phyloP scores from a whole-genome alignment of 179 eudicot species.

The Drosera spatulata region DNA sequence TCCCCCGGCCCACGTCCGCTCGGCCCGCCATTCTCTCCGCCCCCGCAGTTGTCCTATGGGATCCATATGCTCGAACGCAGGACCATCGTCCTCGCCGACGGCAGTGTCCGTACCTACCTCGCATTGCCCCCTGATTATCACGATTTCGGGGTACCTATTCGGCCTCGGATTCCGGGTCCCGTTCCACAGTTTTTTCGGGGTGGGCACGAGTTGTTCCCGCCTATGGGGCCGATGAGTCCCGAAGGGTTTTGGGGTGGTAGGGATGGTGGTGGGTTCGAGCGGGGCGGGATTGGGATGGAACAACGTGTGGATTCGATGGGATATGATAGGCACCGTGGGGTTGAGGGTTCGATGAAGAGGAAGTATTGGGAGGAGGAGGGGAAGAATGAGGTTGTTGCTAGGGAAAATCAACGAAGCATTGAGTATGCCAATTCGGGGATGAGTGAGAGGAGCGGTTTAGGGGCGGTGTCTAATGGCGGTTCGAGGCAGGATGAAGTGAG shows the following conservation, averaged over 20 bases:
- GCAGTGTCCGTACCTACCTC: slow-evolving; percentile 56
- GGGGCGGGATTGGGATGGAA: slow-evolving; percentile 16
- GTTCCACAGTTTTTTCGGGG: slow-evolving; percentile 5
- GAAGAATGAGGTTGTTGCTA: slow-evolving; percentile 24
- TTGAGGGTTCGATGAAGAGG: slow-evolving; percentile 38
- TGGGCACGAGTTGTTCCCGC: slow-evolving; percentile 24
- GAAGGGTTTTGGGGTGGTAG: slow-evolving; percentile 24
- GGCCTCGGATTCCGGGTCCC: slow-evolving; percentile 10
- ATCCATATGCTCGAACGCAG: slow-evolving; percentile 80
- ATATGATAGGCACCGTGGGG: slow-evolving; percentile 14
- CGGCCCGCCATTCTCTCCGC: slow-evolving; percentile 17
- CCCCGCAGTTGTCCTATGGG: slow-evolving; percentile 47
- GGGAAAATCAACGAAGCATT: slow-evolving; percentile 66
- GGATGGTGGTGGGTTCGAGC: slow-evolving; percentile 18
- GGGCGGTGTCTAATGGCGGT: slow-evolving; percentile 33
- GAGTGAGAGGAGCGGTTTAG: slow-evolving; percentile 8
- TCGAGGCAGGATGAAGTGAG: slow-evolving; percentile 32
- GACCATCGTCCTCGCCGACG: slow-evolving; percentile 46
- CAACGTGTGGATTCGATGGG: slow-evolving; percentile 27
- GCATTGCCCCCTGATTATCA: slow-evolving; percentile 75
- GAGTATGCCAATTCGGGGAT: slow-evolving; percentile 53
- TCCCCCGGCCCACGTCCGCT: slow-evolving; percentile 9
- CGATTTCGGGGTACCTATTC: slow-evolving; percentile 29
- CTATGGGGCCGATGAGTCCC: slow-evolving; percentile 41
- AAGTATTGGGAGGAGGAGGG: slow-evolving; percentile 32